Base-by-base conservation (phyloP, 768 basidiomycete species). In the Lactarius pseudohatsudake region DNA sequence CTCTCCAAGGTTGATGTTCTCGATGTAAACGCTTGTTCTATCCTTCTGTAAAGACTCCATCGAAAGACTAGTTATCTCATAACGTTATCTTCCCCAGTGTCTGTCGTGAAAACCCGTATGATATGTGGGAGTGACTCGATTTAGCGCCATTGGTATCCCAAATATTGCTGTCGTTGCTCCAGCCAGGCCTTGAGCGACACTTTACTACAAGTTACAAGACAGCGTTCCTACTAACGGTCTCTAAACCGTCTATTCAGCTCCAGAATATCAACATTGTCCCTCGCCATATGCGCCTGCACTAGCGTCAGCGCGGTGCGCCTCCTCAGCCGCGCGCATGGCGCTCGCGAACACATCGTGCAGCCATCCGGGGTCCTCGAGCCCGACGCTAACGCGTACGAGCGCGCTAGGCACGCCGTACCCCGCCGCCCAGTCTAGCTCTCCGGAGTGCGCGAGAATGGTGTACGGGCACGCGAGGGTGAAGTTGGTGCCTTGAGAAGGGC, bases 401-500 rank as follows among this genome's bases (percentile, higher is more conserved):
- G 86, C 87, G 61, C 79, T 79, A 72, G 96, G 92, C 15, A 99
- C 92, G 22, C 92, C 95, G 77, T 85, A 96, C 67, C 81, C 78
- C 59, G 85, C 88, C 18, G 96, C 96, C 96, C 96, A 99, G 43
- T 90, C 92, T 68, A 96, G 78, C 77, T 99, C 96, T 0, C 78
- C 74, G 70, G 86, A 98, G 76, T 98, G 96, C 43, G 92, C 96
- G 30, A 99, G 81, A 65, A 98, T 87, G 11, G 93, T 92, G 75
- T 93, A 98, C 30, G 96, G 96, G 70, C 88, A 95, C 38, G 94
- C 94, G 36, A 98, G 82, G 2, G 96, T 98, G 76, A 98, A 98
- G 81, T 94, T 97, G 26, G 96, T 98, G 2, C 96, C 96, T 10
- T 93, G 82, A 73, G 88, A 89, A 0, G 96, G 96, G 3, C 96